Evolutionary conservation across 2,329 filamentous ascomycete genomes (phyloP).

Genomic region (Catunica adiposa): DNA sequence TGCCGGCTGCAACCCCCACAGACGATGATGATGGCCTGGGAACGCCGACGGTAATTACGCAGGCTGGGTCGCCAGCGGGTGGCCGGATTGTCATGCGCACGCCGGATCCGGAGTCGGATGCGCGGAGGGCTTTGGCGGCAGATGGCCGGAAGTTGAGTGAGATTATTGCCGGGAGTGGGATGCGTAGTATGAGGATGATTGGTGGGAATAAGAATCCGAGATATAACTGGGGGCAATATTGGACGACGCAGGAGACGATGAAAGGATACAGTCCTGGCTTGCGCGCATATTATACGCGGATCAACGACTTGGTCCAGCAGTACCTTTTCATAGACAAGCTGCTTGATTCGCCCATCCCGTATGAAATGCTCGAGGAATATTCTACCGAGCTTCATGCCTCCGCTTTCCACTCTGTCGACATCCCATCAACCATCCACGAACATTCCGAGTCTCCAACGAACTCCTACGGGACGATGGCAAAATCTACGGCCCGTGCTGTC

Average conservation of each 20-base stretch:
- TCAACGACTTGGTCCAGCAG: conserved; percentile 75
- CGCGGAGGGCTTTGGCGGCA: conserved; percentile 25
- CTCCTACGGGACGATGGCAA: conserved; percentile 19
- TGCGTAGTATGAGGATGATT: conserved; percentile 73
- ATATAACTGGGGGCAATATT: conserved; percentile 77
- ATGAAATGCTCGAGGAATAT: conserved; percentile 83
- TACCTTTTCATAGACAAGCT: conserved; percentile 88
- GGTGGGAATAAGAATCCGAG: conserved; percentile 75
- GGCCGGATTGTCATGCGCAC: conserved; percentile 12
- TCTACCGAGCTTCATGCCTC: conserved; percentile 41
- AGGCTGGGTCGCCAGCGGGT: conserved; percentile 8
- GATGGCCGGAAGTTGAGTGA: conserved; percentile 44
- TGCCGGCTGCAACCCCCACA: background rate
- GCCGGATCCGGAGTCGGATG: conserved; percentile 27
- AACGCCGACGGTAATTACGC: background rate
- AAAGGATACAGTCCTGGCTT: conserved; percentile 54
- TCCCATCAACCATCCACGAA: conserved; percentile 63
- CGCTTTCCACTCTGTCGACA: conserved; percentile 37
- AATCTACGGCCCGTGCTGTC: background rate
- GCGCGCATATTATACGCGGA: conserved; percentile 76
- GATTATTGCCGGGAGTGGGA: conserved; percentile 50
- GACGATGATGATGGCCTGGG: conserved; percentile 15
- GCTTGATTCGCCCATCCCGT: conserved; percentile 81
- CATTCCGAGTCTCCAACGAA: conserved; percentile 17
- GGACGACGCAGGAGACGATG: conserved; percentile 57